A percentile compares a stretch with the other conserved stretches of the same genome.
These are phyloP conservation scores for Turritis glabra DNA, from an alignment of 345 rosid genomes.

Conservation along the genomic window DNA sequence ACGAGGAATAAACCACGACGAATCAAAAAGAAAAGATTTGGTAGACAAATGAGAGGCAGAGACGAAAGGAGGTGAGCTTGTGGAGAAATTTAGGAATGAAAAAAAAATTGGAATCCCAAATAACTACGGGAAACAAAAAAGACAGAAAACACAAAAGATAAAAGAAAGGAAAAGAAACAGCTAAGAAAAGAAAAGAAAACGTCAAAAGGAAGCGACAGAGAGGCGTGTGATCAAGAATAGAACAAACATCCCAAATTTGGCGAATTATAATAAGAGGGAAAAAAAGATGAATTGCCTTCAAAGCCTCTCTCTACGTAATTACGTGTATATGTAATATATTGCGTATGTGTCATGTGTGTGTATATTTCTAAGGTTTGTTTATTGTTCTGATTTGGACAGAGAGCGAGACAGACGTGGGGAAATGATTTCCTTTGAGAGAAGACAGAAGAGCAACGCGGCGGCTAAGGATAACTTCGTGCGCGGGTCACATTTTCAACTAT, in stretches of 20 bases:
- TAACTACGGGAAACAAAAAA: background rate
- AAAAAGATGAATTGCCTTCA: slow-evolving; percentile 21
- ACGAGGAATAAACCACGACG: slow-evolving; percentile 28
- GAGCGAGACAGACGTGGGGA: background rate
- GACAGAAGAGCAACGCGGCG: too few species aligned
- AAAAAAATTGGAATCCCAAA: slow-evolving; percentile 3
- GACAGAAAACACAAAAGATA: slow-evolving; percentile 8
- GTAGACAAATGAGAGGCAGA: slow-evolving; percentile 35
- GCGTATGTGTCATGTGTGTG: background rate
- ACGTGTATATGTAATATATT: too few species aligned
- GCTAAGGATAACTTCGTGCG: too few species aligned
- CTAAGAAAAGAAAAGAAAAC: slow-evolving; percentile 30
- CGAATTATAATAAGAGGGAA: background rate
- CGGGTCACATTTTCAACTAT: too few species aligned
- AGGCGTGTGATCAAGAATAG: slow-evolving; percentile 42
- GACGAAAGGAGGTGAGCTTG: slow-evolving; percentile 19
- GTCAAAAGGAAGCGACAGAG: slow-evolving; percentile 41
- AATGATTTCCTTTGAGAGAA: too few species aligned
- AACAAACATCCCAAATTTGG: slow-evolving; percentile 30
- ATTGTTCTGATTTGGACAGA: background rate
- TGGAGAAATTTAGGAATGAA: slow-evolving; percentile 18
- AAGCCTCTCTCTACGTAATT: slow-evolving; percentile 21
- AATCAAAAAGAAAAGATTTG: slow-evolving; percentile 22
- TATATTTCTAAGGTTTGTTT: background rate
- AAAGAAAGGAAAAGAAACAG: slow-evolving; percentile 6